These are phyloP conservation scores for Dichotomopilus funicola DNA, from an alignment of 2,329 filamentous ascomycete genomes.

Conservation along the genomic window DNA sequence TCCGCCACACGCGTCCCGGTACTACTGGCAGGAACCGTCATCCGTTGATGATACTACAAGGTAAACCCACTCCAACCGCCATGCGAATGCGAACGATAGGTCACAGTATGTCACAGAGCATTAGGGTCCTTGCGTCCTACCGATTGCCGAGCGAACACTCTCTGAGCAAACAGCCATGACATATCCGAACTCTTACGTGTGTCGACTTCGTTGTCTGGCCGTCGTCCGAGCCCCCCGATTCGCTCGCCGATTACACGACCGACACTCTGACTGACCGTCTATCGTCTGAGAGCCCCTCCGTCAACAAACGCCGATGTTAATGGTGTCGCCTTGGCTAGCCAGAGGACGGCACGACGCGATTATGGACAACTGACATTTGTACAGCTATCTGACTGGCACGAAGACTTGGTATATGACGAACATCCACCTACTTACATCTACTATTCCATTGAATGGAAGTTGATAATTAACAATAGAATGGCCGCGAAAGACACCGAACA, in stretches of 20 bases:
- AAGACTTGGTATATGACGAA: not conserved
- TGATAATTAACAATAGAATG: not conserved
- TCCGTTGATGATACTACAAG: not conserved
- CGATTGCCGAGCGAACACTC: not conserved
- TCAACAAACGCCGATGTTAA: not conserved
- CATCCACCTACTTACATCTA: slow-evolving; percentile 1
- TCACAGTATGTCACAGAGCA: not conserved
- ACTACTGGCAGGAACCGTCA: not conserved
- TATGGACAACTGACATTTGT: not conserved
- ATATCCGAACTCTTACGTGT: not conserved
- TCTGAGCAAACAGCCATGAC: not conserved
- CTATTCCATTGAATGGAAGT: slow-evolving; percentile 4
- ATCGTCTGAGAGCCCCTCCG: not conserved
- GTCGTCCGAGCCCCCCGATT: not conserved
- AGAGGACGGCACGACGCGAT: not conserved
- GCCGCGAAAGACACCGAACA: slow-evolving; percentile 1
- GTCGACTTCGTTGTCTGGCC: slow-evolving; percentile 1
- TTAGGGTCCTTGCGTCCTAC: not conserved
- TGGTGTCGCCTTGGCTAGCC: not conserved
- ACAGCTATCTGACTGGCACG: not conserved
- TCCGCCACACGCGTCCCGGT: not conserved
- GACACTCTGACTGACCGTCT: not conserved
- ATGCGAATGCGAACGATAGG: not conserved
- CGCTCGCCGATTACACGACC: not conserved
- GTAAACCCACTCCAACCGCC: not conserved